A percentile compares a stretch with the other conserved stretches of the same genome.
Evolutionary conservation across 345 rosid genomes (phyloP).

Genomic region (Lepidium aucheri): DNA sequence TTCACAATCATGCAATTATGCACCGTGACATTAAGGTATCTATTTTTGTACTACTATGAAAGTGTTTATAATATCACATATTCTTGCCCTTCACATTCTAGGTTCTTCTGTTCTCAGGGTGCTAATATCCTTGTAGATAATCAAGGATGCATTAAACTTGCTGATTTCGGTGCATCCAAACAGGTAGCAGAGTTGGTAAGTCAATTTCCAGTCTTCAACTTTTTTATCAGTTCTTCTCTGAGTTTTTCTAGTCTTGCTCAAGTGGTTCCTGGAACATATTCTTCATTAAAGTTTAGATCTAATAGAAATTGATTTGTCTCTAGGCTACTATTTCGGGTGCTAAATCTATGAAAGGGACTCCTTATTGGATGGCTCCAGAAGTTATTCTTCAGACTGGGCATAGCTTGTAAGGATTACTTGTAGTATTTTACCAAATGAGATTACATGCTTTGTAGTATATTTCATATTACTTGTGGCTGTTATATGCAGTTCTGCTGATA

Average conservation of each 20-base stretch:
- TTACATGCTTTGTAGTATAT: not conserved
- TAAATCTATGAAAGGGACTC: constrained; percentile 94
- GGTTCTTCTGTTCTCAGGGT: constrained; percentile 45
- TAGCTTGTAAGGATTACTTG: constrained; percentile 52
- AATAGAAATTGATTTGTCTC: constrained; percentile 12
- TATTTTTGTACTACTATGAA: not conserved
- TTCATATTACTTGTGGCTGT: not conserved
- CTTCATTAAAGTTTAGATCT: not conserved
- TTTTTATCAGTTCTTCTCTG: not conserved
- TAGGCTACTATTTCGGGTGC: constrained; percentile 88
- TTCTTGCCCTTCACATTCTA: not conserved
- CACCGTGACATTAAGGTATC: constrained; percentile 87
- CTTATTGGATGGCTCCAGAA: constrained; percentile 98
- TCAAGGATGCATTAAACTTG: constrained; percentile 88
- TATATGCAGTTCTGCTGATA: constrained; percentile 67
- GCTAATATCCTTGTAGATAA: constrained; percentile 89
- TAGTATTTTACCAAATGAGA: not conserved
- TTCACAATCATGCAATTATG: constrained; percentile 80
- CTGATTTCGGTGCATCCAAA: constrained; percentile 97
- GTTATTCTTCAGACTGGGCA: constrained; percentile 95
- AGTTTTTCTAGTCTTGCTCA: not conserved
- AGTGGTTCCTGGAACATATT: not conserved
- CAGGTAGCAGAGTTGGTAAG: constrained; percentile 84
- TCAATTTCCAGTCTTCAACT: not conserved
- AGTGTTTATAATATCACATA: not conserved